Evolutionary conservation across 257 asterid species (phyloP).

Genomic region (Fraxinus excelsior): DNA sequence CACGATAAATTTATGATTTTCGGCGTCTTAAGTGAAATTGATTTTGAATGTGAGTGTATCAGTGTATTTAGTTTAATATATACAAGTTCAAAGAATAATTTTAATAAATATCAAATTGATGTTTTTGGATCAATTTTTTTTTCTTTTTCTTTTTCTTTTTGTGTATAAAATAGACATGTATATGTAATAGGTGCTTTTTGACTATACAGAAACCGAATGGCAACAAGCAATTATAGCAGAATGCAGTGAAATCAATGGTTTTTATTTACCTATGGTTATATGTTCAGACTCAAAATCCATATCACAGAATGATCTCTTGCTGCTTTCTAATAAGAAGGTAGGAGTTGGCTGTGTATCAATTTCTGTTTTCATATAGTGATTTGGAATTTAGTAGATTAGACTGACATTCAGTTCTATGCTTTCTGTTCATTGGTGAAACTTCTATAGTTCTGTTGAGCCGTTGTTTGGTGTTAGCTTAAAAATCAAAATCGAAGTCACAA

Average conservation of each 20-base stretch:
- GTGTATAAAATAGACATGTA: neutral
- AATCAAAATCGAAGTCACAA: no score
- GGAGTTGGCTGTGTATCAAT: neutral
- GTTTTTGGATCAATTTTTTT: neutral
- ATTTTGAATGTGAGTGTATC: neutral
- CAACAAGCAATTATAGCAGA: conserved; percentile 48
- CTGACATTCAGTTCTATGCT: conserved; percentile 3
- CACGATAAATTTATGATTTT: neutral
- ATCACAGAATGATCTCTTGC: conserved; percentile 72
- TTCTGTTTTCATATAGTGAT: neutral
- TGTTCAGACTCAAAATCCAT: conserved; percentile 43
- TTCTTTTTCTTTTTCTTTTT: conserved; percentile 17
- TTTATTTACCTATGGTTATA: conserved; percentile 61
- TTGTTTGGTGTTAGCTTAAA: neutral
- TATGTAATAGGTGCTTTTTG: conserved; percentile 21
- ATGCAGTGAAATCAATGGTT: conserved; percentile 72
- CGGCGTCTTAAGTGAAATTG: neutral
- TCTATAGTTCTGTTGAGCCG: neutral
- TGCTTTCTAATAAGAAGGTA: conserved; percentile 73
- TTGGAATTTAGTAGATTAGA: neutral
- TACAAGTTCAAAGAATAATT: neutral
- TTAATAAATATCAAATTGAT: neutral
- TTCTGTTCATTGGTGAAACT: neutral
- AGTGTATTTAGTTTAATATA: neutral
- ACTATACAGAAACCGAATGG: conserved; percentile 56